Base-by-base conservation (phyloP, 2,329 filamentous ascomycete species). In the Coccinonectria pachysandricola region DNA sequence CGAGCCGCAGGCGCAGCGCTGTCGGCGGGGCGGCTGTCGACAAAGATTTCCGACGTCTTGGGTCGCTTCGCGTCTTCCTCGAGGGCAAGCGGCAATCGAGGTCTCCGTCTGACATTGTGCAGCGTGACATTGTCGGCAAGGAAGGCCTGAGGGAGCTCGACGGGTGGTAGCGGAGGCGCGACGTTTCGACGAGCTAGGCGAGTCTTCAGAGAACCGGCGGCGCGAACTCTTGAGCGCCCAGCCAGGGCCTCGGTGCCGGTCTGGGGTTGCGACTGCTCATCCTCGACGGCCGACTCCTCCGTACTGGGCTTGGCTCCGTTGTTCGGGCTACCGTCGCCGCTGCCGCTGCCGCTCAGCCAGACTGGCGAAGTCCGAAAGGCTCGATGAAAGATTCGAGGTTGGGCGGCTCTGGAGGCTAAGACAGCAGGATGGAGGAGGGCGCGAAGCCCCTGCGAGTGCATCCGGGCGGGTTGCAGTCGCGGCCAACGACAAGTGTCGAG, bases 141-240 rank as follows among this genome's bases (percentile, higher is more conserved):
- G 35, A 80, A 81, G 50, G 61, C 66, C 30, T 60, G 50, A 1
- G 76, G 73, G 9, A 81, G 53, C 25, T 63, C 56, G 12, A 71
- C 54, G 3, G 62, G 57, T n/a, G 69, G 69, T 8, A 72, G 39
- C 22, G 58, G 56, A 14, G 57, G 52, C 17, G 53, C 50, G 16
- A 43, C 46, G 21, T 49, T 41, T 27, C 48, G 48, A 27, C 54
- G 48, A 29, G 50, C 35, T 26, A 47, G 42, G 15, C 54, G 50
- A 30, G 39, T 46, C 35, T 49, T 52, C 42, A 44, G 24, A 15
- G 45, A 41, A 19, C 39, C 33, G 6, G 42, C 31, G 3, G 42
- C 27, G 11, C 46, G 40, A 26, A 40, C 28, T 28, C 49, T 42
- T 5, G 42, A 42, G 12, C 52, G 50, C 7, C 45, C 46, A 12